These are phyloP conservation scores for Dendrostoma leiphaemia DNA, from an alignment of 2,329 filamentous ascomycete species.

Conservation along the genomic window DNA sequence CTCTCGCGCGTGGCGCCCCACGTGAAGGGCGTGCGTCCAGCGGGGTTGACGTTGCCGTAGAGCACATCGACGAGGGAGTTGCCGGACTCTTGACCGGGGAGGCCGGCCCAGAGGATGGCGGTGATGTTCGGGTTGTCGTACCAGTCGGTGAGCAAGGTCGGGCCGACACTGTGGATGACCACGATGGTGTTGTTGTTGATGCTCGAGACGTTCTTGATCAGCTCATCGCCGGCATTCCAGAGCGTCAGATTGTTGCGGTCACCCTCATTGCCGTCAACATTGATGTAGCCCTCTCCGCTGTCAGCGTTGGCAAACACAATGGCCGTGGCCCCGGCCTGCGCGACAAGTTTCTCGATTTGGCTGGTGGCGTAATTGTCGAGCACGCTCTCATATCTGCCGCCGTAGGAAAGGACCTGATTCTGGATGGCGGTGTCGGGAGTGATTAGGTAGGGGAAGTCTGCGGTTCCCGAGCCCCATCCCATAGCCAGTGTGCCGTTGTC, in stretches of 20 bases:
- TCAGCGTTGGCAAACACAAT: constrained; percentile 90
- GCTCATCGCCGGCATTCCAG: constrained; percentile 76
- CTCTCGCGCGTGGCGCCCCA: constrained; percentile 66
- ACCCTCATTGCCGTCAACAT: constrained; percentile 77
- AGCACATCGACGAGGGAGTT: constrained; percentile 79
- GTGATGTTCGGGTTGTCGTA: constrained; percentile 76
- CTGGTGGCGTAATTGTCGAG: constrained; percentile 62
- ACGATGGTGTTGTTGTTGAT: constrained; percentile 87
- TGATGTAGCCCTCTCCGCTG: constrained; percentile 84
- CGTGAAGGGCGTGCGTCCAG: constrained; percentile 76
- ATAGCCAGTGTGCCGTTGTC: constrained; percentile 65
- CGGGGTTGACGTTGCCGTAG: constrained; percentile 76
- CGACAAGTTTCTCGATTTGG: constrained; percentile 59
- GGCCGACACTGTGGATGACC: constrained; percentile 81
- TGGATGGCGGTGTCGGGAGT: constrained; percentile 71
- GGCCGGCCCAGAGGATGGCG: constrained; percentile 77
- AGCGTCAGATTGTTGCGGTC: constrained; percentile 92
- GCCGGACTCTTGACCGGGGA: constrained; percentile 82
- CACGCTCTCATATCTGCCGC: constrained; percentile 62
- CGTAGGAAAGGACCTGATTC: constrained; percentile 58
- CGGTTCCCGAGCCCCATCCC: constrained; percentile 75
- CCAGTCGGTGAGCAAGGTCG: constrained; percentile 74
- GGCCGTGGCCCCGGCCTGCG: constrained; percentile 63
- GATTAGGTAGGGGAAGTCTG: constrained; percentile 73
- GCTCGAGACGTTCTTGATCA: constrained; percentile 78